These are phyloP conservation scores for Ilyonectria destructans DNA, from an alignment of 2,329 filamentous ascomycete species.

Conservation along the genomic window DNA sequence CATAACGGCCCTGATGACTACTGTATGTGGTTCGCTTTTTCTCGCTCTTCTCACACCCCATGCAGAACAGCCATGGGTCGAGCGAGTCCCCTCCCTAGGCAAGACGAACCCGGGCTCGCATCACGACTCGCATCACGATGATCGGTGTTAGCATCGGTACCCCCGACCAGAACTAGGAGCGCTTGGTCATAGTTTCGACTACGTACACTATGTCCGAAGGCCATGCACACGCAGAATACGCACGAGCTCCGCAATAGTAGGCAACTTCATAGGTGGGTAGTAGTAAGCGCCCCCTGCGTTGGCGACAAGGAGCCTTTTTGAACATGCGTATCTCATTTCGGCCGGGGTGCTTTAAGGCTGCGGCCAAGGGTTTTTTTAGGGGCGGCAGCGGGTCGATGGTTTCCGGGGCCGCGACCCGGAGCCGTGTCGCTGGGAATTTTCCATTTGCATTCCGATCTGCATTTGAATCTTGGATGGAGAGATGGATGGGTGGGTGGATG, in stretches of 20 bases:
- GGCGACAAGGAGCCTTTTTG: background rate
- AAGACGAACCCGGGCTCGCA: too few species aligned
- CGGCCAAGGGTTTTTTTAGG: background rate
- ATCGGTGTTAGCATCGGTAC: conserved; percentile 1
- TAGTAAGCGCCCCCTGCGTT: background rate
- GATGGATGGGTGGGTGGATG: background rate
- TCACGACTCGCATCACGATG: background rate
- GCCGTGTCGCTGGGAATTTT: conserved; percentile 11
- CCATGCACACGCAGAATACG: background rate
- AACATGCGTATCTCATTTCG: background rate
- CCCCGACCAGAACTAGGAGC: background rate
- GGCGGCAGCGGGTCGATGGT: background rate
- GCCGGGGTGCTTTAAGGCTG: background rate
- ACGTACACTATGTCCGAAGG: background rate
- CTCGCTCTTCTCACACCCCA: background rate
- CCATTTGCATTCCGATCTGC: conserved; percentile 4
- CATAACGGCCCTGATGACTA: too few species aligned
- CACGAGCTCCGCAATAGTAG: too few species aligned
- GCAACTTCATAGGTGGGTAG: too few species aligned
- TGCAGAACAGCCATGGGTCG: background rate
- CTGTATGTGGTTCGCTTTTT: too few species aligned
- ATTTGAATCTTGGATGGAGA: background rate
- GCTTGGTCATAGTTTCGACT: background rate
- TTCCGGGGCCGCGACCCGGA: background rate
- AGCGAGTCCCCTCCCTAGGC: too few species aligned